Evolutionary conservation across 2,329 filamentous ascomycete species (phyloP).

Genomic region (Aspergillus fumigatiaffinis): DNA sequence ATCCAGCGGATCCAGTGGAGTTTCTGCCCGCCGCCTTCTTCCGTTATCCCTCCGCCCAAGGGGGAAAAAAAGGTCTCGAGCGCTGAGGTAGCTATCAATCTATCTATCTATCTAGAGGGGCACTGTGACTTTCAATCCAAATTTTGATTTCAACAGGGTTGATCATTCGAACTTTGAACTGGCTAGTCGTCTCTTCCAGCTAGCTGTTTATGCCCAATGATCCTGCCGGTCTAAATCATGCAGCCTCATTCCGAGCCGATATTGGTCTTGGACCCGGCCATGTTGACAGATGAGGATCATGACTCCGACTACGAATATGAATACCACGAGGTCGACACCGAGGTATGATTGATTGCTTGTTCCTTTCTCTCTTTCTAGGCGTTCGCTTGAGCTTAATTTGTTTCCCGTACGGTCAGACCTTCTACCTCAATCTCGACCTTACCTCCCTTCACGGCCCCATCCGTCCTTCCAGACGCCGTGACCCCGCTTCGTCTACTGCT

Average conservation of each 20-base stretch:
- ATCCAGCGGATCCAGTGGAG: background rate
- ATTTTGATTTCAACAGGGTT: no score
- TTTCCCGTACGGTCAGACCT: conserved; percentile 39
- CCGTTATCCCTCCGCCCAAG: background rate
- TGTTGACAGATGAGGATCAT: conserved; percentile 30
- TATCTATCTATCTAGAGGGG: no score
- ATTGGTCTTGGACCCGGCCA: conserved; percentile 21
- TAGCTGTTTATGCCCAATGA: background rate
- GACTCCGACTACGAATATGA: conserved; percentile 59
- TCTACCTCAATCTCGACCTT: conserved; percentile 59
- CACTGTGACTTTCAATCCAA: no score
- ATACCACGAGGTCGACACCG: conserved; percentile 51
- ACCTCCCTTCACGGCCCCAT: conserved; percentile 42
- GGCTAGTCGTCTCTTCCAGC: background rate
- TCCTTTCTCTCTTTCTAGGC: background rate
- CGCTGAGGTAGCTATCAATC: no score
- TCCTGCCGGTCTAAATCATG: conserved; percentile 4
- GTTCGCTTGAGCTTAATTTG: conserved; percentile 3
- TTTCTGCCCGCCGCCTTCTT: background rate
- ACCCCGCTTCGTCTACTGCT: conserved; percentile 6
- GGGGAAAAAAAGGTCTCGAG: background rate
- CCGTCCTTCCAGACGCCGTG: conserved; percentile 29
- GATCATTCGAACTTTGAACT: background rate
- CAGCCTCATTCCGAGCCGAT: conserved; percentile 4
- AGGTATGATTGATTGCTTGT: conserved; percentile 34